These are phyloP conservation scores for Chaetoscypha palmicola DNA, from an alignment of 2,329 filamentous ascomycete genomes.

Conservation along the genomic window DNA sequence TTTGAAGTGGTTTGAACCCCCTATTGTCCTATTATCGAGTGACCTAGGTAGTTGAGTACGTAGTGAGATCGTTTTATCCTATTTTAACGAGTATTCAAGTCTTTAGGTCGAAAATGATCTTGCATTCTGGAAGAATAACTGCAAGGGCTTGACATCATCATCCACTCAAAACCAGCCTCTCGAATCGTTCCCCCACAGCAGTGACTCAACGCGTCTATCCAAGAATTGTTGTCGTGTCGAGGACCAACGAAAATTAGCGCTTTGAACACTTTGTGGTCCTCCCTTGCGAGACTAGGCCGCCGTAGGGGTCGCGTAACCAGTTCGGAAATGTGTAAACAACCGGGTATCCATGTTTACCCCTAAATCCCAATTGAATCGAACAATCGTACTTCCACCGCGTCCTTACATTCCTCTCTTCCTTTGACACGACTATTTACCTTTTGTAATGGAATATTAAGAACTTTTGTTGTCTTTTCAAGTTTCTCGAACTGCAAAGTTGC, in stretches of 20 bases:
- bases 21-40: no score
- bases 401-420: not conserved
- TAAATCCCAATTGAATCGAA: constrained; percentile 12
- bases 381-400: not conserved
- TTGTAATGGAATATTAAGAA: not conserved
- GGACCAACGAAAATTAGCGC: constrained; percentile 10
- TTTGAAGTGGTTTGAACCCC: no score
- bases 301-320: constrained; percentile 31
- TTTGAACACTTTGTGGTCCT: not conserved
- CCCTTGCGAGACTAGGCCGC: constrained; percentile 7
- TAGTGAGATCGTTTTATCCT: no score
- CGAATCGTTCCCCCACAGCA: not conserved
- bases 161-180: constrained; percentile 1
- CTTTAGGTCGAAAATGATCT: no score
- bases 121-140: no score
- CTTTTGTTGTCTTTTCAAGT: not conserved
- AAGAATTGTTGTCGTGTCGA: constrained; percentile 10
- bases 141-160: no score
- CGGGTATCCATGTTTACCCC: no score
- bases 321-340: constrained; percentile 42
- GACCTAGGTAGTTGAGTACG: no score
- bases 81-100: no score
- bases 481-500: not conserved
- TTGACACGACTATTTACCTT: not conserved
- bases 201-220: constrained; percentile 9